Conservation (phyloP, 116 monocot genomes). For the Dioscorea cayenensis region DNA sequence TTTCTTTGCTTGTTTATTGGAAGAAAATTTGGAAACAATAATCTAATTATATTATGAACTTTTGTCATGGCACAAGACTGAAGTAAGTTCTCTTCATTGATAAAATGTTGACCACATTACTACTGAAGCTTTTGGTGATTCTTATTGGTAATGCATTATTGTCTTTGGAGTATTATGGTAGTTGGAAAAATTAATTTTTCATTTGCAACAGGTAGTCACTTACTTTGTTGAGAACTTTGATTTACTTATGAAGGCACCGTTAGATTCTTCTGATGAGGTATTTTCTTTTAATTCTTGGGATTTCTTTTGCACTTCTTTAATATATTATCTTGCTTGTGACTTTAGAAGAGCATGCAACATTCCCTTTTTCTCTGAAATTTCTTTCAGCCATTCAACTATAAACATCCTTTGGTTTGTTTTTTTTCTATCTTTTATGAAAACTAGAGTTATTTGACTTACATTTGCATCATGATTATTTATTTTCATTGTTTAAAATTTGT, state of each 20-base stretch:
- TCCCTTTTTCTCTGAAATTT: too few relatives aligned
- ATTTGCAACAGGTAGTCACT: constrained; percentile 47
- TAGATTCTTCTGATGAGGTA: constrained; percentile 96
- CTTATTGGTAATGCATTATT: too few relatives aligned
- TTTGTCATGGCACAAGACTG: constrained; percentile 51
- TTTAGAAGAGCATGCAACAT: neutral
- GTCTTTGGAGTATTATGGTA: neutral
- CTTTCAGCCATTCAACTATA: too few relatives aligned
- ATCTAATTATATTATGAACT: constrained; percentile 15
- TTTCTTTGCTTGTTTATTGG: too few relatives aligned
- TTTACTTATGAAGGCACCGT: constrained; percentile 69
- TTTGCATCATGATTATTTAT: too few relatives aligned
- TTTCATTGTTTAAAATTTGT: too few relatives aligned
- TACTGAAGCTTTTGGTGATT: too few relatives aligned
- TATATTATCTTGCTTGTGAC: neutral
- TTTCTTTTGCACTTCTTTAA: neutral
- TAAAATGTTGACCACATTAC: too few relatives aligned
- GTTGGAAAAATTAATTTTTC: neutral
- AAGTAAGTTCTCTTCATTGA: constrained; percentile 34
- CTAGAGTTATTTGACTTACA: too few relatives aligned
- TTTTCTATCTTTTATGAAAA: too few relatives aligned
- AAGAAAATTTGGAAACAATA: too few relatives aligned
- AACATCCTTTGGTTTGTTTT: too few relatives aligned
- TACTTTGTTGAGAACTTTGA: constrained; percentile 72
- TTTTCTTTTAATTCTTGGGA: neutral